Base-by-base conservation (phyloP, 2,329 filamentous ascomycete genomes). In the Blastomyces percursus region DNA sequence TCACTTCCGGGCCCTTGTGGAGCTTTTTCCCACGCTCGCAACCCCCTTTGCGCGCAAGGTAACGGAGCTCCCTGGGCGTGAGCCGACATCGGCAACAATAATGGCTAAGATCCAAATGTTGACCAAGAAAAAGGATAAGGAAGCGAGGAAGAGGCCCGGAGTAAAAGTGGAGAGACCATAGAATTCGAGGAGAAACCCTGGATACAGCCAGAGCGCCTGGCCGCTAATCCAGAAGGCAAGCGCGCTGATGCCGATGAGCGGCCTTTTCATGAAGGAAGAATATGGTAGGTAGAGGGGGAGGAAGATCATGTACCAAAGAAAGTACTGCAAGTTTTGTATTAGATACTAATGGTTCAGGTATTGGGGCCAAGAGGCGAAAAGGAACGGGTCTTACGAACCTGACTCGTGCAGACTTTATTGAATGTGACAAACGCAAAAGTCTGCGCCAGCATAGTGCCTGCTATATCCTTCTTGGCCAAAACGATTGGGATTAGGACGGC, bases 331-430 rank as follows among this genome's bases (percentile, higher is more conserved):
- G 0, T 58, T 40, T 64, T 51, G 64, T 60, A 35, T 42, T 65
- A 61, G 63, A 59, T 60, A 44, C 40, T 12, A 38, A 7, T 7
- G 12, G 59, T 46, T 24, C 64, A 61, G 59, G 19, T 51, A 30
- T 56, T 16, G 40, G 54, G 42, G n/a, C 32, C 32, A 51, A 35
- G 51, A 24, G n/a, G n/a, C 8, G 32, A 56, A 24, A 40, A n/a
- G 59, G 60, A 51, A 8, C 21, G 24, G 11, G 38, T 60, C 42
- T 1, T 16, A 72, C 82, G 66, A 82, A 94, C 91, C 83, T 97
- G 93, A 71, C 91, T 96, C 2, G 94, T 99, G 81, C 93, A 97
- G 65, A 99, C 94, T 79, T 99, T 99, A 78, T 99, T 99, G 69
- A 97, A 97, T 0, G 91, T 87, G 3, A 97, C 94, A 75, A 99